Evolutionary conservation across 495 filamentous ascomycete species (phyloP).

Genomic region (Pyrenula massariospora): DNA sequence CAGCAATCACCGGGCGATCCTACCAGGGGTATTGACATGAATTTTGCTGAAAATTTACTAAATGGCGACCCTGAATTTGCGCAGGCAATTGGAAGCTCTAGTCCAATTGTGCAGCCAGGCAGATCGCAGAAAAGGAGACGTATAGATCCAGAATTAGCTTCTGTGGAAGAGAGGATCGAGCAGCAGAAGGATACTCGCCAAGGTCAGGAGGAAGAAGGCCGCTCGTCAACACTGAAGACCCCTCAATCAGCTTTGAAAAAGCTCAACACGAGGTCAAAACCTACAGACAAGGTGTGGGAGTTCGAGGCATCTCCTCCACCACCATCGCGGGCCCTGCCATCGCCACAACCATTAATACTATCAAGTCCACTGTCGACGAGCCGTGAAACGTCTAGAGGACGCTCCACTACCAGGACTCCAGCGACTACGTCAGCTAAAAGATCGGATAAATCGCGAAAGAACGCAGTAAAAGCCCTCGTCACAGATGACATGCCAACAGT

Average conservation of each 20-base stretch:
- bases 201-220: neutral
- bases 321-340: neutral
- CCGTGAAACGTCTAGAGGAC: neutral
- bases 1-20: constrained; percentile 29
- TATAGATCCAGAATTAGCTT: neutral
- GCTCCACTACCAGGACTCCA: too few relatives aligned
- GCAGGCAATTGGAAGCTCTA: constrained; percentile 4
- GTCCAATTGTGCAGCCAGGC: constrained; percentile 2
- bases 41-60: constrained; percentile 2
- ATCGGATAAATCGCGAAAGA: too few relatives aligned
- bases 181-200: neutral
- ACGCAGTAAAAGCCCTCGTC: too few relatives aligned
- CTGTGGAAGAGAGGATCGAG: neutral
- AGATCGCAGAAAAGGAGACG: constrained; percentile 5
- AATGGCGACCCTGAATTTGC: neutral
- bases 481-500: too few relatives aligned
- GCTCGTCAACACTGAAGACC: neutral
- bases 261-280: neutral
- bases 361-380: neutral
- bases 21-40: constrained; percentile 22
- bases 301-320: neutral
- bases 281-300: neutral
- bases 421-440: too few relatives aligned
- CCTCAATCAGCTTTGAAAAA: neutral
- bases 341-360: neutral